Conservation (phyloP, 2,329 filamentous ascomycete species). For the Fusarium fracticaudum region DNA sequence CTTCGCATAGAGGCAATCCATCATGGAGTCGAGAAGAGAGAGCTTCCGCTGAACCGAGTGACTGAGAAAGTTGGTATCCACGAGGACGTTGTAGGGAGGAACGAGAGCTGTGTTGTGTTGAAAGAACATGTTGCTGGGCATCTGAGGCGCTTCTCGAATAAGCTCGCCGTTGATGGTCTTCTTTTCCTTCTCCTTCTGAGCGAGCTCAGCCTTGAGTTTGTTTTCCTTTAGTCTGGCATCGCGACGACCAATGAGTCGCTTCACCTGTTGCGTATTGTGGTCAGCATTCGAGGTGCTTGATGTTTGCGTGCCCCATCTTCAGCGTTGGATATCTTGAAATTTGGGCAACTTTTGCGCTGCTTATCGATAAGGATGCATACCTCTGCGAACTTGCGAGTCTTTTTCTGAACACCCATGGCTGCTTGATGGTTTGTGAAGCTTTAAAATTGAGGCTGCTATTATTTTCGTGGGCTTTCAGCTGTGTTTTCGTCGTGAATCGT, state of each 20-base stretch:
- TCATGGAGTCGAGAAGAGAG: slow-evolving; percentile 85
- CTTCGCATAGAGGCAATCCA: slow-evolving; percentile 94
- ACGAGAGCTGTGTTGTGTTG: slow-evolving; percentile 86
- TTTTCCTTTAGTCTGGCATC: slow-evolving; percentile 88
- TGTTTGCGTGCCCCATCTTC: neutral
- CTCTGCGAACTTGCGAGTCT: slow-evolving; percentile 88
- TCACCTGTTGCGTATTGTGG: slow-evolving; percentile 60
- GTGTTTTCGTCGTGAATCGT: neutral
- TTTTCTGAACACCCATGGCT: slow-evolving; percentile 87
- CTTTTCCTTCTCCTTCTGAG: slow-evolving; percentile 66
- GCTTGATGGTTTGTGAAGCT: neutral
- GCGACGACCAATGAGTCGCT: slow-evolving; percentile 82
- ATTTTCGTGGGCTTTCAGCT: neutral
- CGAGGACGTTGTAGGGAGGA: slow-evolving; percentile 72
- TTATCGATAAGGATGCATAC: slow-evolving; percentile 54
- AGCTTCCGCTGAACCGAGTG: slow-evolving; percentile 93
- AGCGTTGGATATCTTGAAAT: slow-evolving; percentile 7
- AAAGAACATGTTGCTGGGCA: slow-evolving; percentile 87
- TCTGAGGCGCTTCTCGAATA: slow-evolving; percentile 82
- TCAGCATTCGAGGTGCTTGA: slow-evolving; percentile 16
- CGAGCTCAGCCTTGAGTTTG: slow-evolving; percentile 70
- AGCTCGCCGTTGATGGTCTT: slow-evolving; percentile 67
- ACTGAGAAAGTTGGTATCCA: slow-evolving; percentile 91
- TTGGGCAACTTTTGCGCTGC: slow-evolving; percentile 30
- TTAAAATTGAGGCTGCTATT: neutral